A percentile compares a stretch with the other conserved stretches of the same genome.
These are phyloP conservation scores for Rhizoclosmatium sp. DNA, from an alignment of 192 early-diverging fungal species.

Conservation along the genomic window DNA sequence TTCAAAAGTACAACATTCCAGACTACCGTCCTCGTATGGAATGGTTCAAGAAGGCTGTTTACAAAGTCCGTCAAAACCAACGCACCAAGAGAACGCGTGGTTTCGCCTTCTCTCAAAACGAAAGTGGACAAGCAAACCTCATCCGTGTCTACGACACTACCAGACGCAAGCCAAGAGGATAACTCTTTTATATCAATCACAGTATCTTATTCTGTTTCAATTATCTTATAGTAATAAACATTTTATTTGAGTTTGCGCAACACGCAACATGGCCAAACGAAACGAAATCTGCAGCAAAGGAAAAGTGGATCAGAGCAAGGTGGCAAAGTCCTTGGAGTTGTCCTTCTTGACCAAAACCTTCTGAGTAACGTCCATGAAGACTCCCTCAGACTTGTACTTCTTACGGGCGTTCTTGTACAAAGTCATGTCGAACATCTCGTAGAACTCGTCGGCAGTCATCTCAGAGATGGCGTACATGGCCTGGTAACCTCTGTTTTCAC, in stretches of 20 bases:
- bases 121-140: constrained; percentile 90
- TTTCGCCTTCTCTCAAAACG: constrained; percentile 98
- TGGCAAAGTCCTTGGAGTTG: constrained; percentile 27
- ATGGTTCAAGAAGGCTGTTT: constrained; percentile 97
- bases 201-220: not conserved
- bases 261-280: no score
- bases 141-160: constrained; percentile 86
- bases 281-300: not conserved
- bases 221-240: not conserved
- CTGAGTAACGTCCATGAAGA: constrained; percentile 41
- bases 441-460: constrained; percentile 44
- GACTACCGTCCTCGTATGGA: constrained; percentile 98
- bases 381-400: constrained; percentile 43
- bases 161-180: constrained; percentile 62
- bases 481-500: constrained; percentile 39
- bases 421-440: constrained; percentile 53
- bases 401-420: constrained; percentile 44
- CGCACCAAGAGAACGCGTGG: constrained; percentile 92
- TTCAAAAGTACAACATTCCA: constrained; percentile 98
- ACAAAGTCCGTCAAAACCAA: constrained; percentile 90
- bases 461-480: constrained; percentile 49
- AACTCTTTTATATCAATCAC: not conserved
- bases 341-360: constrained; percentile 38
- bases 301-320: not conserved
- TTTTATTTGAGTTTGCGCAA: not conserved